Evolutionary conservation across 805 yeast genomes (phyloP).

Genomic region (Pichia nanzhaoensis): DNA sequence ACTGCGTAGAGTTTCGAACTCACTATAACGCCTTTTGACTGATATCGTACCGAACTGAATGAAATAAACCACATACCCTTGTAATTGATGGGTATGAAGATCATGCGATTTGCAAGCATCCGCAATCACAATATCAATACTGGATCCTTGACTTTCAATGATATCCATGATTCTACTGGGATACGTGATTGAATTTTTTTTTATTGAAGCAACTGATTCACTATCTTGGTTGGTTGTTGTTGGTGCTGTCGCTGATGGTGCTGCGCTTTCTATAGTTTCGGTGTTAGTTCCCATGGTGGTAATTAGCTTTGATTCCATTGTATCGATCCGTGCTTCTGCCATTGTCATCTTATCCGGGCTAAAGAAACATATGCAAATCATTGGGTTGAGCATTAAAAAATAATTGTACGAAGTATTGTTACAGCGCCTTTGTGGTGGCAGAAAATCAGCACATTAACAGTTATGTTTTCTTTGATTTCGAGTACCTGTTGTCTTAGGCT

Average conservation of each 20-base stretch:
- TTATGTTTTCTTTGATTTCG: too few species aligned
- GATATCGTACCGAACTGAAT: conserved; percentile 53
- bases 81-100: conserved; percentile 40
- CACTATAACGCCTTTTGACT: conserved; percentile 84
- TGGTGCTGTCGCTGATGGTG: not conserved
- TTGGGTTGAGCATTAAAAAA: not conserved
- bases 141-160: conserved; percentile 12
- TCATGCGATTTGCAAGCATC: conserved; percentile 88
- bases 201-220: conserved; percentile 8
- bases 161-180: conserved; percentile 24
- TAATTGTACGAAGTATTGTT: not conserved
- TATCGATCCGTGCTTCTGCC: too few species aligned
- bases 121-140: conserved; percentile 35
- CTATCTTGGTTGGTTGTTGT: not conserved
- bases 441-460: too few species aligned
- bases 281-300: not conserved
- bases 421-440: conserved; percentile 1
- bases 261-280: not conserved
- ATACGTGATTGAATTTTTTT: conserved; percentile 18
- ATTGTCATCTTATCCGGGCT: too few species aligned
- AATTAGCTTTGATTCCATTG: too few species aligned
- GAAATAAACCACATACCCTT: conserved; percentile 70
- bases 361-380: too few species aligned
- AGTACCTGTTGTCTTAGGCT: too few species aligned
- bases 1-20: conserved; percentile 77